Base-by-base conservation (phyloP, 2,329 filamentous ascomycete genomes). In the Coniella vitis region DNA sequence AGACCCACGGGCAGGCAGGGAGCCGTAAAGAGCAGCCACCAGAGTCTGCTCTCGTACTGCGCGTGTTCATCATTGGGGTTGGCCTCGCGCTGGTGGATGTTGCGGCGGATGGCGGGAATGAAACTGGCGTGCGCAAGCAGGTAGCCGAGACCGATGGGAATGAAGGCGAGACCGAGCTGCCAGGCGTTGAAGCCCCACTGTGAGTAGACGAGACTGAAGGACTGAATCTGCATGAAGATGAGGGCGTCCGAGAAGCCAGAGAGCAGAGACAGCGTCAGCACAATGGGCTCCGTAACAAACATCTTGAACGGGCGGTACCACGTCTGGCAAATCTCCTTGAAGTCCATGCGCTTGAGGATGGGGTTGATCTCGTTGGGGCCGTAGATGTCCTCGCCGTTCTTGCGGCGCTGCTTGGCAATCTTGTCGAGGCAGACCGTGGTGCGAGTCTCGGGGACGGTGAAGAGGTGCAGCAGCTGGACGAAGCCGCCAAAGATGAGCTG, bases 161-260 rank as follows among this genome's bases (percentile, higher is more conserved):
- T 73, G 61, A 87, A 85, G 0, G 78, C 64, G 19, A 86, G 68
- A 0, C 81, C 82, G 2, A 81, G 66, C 8, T 73, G 65, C 2
- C 82, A 64, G 7, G 74, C 71, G 19, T 65, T 65, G 56, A 88
- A 88, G 38, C 66, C 59, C 82, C 83, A 89, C 58, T 87, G 81
- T 14, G 69, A 65, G 58, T 86, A 86, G 2, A 89, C 84, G 2
- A 86, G 70, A 0, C 69, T 65, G 56, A 87, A 89, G 0, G 80
- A 84, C 61, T 88, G 82, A 47, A 88, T 79, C 62, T 85, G 86
- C 72, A 86, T 86, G 69, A 88, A 89, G 65, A 88, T 87, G 4
- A 89, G 75, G 3, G 83, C 83, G 51, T 88, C 85, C 9, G 77
- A 81, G 69, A 88, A 88, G 29, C 84, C 84, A 3, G 78, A 83